These are phyloP conservation scores for Rhododendron simsii DNA, from an alignment of 148 eudicot genomes.

Conservation along the genomic window DNA sequence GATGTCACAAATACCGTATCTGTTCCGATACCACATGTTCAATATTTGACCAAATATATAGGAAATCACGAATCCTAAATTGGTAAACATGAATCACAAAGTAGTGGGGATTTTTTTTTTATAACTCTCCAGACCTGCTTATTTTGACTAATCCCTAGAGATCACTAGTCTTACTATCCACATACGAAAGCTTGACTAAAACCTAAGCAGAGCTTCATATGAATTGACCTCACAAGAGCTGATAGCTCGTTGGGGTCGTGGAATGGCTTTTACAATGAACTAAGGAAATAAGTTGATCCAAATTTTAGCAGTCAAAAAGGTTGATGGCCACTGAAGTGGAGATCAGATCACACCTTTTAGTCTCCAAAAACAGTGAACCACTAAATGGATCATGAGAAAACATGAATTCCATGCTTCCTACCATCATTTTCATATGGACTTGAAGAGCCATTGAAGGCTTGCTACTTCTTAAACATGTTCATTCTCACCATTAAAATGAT, in stretches of 20 bases:
- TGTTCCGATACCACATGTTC: background rate
- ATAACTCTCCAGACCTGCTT: background rate
- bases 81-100: background rate
- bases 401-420: background rate
- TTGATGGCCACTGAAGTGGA: conserved; percentile 2
- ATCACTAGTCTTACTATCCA: no score
- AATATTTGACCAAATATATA: background rate
- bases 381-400: background rate
- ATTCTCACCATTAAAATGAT: conserved; percentile 2
- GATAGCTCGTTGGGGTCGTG: background rate
- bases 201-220: background rate
- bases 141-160: background rate
- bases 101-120: background rate
- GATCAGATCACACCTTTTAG: background rate
- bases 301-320: background rate
- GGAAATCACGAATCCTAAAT: background rate
- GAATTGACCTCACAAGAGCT: no score
- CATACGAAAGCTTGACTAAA: background rate
- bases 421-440: background rate
- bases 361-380: background rate
- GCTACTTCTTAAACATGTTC: background rate
- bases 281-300: background rate
- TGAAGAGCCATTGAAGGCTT: background rate
- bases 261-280: background rate
- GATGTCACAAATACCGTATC: background rate